Base-by-base conservation (phyloP, 2,329 filamentous ascomycete genomes). In the Sphaceloma murrayae region DNA sequence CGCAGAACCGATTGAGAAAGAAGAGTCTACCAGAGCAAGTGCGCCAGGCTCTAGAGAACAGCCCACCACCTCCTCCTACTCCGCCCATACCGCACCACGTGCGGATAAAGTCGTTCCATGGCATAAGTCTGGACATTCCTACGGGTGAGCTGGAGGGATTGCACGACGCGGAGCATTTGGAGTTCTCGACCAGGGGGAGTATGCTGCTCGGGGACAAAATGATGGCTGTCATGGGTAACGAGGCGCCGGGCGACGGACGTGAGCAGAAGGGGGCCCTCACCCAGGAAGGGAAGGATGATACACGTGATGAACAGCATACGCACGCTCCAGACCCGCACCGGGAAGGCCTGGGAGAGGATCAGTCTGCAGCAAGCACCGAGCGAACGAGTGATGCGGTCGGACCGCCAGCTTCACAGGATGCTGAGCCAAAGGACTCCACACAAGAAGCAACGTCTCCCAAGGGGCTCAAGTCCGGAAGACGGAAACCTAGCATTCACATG, bases 131-230 rank as follows among this genome's bases (percentile, higher is more conserved):
- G 49, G 64, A 72, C 48, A 76, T 79, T 46, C 74, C 76, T 3
- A 70, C 67, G 2, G 66, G 66, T 26, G 73, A 72, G 29, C 58
- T 79, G 19, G 67, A 67, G n/a, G 72, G 71, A 26, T 52, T 75
- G 45, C 65, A 64, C 11, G 59, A 61, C n/a, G 61, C 67, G 27
- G 65, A 67, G 43, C 66, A 70, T 30, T 60, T 80, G 49, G 67
- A 70, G 34, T 80, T 80, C 52, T 77, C 74, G 9, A 74, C 72
- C 46, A 64, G 75, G 45, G 76, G 76, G 42, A 79, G 75, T 59
- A 66, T 79, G 58, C 58, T 79, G 49, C 58, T 75, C 50, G 71
- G 68, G 22, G 72, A 70, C 8, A 69, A 69, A 57, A 70, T 67
- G 53, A 67, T 68, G 46, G 31, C 16, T 7, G 66, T 65, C 46